A percentile compares a stretch with the other conserved stretches of the same genome.
These are phyloP conservation scores for Tuber indicum DNA, from an alignment of 495 filamentous ascomycete species.

Conservation along the genomic window DNA sequence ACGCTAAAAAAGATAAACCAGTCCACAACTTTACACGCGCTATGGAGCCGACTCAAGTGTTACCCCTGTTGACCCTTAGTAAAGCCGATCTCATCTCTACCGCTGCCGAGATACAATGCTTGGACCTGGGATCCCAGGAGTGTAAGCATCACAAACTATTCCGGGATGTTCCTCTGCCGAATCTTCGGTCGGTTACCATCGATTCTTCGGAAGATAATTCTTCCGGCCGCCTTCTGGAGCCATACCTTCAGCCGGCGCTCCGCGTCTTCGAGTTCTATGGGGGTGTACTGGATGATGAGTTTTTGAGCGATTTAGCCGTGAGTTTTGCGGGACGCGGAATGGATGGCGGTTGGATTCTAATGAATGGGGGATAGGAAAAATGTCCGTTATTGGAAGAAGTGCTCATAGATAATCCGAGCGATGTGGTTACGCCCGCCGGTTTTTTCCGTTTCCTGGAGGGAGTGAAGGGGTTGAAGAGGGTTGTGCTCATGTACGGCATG, in stretches of 20 bases:
- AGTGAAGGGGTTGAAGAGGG: background rate
- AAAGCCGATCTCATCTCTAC: background rate
- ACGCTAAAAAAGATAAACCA: background rate
- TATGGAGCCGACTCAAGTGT: background rate
- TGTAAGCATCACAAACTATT: background rate
- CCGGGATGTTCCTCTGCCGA: background rate
- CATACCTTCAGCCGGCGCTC: background rate
- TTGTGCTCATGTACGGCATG: background rate
- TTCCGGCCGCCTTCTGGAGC: background rate
- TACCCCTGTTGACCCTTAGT: background rate
- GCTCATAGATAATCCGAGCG: background rate
- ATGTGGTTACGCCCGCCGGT: background rate
- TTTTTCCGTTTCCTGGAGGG: background rate
- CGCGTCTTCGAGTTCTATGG: background rate
- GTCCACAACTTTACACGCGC: background rate
- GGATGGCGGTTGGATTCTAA: background rate
- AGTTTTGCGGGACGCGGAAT: background rate
- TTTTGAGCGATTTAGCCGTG: background rate
- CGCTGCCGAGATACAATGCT: background rate
- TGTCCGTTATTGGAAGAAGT: background rate
- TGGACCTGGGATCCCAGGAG: background rate
- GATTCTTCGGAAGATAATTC: background rate
- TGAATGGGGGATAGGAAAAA: background rate
- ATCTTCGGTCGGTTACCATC: background rate
- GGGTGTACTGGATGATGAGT: background rate